phyloP scores from a whole-genome alignment of 1,284 basidiomycete genomes.

The Ganoderma leucocontextum region DNA sequence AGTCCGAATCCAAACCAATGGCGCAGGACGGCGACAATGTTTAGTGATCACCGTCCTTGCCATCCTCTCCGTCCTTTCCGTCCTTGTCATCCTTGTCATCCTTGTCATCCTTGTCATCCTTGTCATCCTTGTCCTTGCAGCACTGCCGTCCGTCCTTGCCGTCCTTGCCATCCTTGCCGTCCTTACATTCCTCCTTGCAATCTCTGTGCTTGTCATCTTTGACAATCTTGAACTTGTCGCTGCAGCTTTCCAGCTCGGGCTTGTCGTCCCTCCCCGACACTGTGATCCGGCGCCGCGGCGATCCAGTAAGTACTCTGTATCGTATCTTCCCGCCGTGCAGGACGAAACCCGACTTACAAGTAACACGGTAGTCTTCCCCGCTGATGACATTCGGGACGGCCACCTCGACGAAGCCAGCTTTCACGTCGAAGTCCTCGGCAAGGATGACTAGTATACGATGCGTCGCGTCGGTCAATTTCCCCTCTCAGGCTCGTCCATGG shows the following conservation, averaged over 20 bases:
- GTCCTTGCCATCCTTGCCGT: neutral
- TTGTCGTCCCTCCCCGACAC: neutral
- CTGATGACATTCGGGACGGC: neutral
- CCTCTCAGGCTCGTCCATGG: neutral
- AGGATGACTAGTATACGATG: neutral
- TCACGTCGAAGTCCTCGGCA: constrained; percentile 1
- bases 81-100: too few species aligned
- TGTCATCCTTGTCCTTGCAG: too few species aligned
- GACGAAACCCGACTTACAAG: neutral
- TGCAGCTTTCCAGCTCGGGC: neutral
- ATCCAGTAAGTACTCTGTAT: neutral
- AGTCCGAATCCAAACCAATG: too few species aligned
- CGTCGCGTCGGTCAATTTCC: neutral
- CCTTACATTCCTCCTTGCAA: neutral
- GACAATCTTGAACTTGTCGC: constrained; percentile 3
- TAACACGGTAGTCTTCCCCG: neutral
- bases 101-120: neutral
- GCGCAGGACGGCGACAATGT: neutral
- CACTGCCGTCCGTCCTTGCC: too few species aligned
- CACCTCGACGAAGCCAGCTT: neutral
- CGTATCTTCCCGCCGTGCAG: neutral
- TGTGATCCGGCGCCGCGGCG: neutral
- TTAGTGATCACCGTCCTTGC: neutral
- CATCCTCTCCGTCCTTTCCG: too few species aligned
- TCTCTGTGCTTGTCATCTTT: neutral